Percentiles rank a stretch among this genome's conserved stretches.
phyloP scores from a whole-genome alignment of 805 yeast genomes.

The Teunomyces cretensis region DNA sequence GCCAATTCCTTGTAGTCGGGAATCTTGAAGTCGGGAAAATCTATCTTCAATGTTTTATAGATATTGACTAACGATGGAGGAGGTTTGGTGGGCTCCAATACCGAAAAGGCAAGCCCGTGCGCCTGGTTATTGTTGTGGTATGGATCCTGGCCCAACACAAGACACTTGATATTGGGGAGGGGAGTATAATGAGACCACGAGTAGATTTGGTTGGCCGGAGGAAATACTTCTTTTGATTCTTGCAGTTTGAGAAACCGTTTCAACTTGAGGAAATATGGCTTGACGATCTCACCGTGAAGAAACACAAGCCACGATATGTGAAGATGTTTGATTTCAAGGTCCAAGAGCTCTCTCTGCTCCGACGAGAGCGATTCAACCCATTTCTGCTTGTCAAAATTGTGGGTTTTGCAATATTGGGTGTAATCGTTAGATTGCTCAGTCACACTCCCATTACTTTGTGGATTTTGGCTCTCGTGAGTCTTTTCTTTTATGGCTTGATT shows the following conservation, averaged over 20 bases:
- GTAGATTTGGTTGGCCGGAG: constrained; percentile 74
- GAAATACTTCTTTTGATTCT: constrained; percentile 59
- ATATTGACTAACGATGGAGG: constrained; percentile 89
- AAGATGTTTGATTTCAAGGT: constrained; percentile 66
- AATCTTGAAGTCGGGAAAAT: constrained; percentile 65
- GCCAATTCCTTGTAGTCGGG: constrained; percentile 41
- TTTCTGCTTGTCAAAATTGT: constrained; percentile 45
- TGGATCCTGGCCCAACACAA: constrained; percentile 94
- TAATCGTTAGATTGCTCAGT: background rate
- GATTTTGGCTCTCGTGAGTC: background rate
- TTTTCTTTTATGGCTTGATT: background rate
- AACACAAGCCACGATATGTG: constrained; percentile 77
- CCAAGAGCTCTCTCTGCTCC: constrained; percentile 53
- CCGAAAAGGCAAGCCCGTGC: constrained; percentile 94
- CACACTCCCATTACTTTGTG: background rate
- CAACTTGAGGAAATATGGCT: constrained; percentile 77
- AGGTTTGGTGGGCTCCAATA: constrained; percentile 70
- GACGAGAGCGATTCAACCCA: constrained; percentile 51
- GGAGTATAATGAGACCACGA: constrained; percentile 93
- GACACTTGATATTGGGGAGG: constrained; percentile 65
- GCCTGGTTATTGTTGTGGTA: constrained; percentile 93
- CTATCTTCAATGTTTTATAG: constrained; percentile 66
- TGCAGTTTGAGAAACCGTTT: constrained; percentile 63
- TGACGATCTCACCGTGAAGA: constrained; percentile 69
- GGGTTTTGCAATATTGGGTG: constrained; percentile 7